These are phyloP conservation scores for Hyaloscypha finlandica DNA, from an alignment of 495 filamentous ascomycete genomes.

Conservation along the genomic window DNA sequence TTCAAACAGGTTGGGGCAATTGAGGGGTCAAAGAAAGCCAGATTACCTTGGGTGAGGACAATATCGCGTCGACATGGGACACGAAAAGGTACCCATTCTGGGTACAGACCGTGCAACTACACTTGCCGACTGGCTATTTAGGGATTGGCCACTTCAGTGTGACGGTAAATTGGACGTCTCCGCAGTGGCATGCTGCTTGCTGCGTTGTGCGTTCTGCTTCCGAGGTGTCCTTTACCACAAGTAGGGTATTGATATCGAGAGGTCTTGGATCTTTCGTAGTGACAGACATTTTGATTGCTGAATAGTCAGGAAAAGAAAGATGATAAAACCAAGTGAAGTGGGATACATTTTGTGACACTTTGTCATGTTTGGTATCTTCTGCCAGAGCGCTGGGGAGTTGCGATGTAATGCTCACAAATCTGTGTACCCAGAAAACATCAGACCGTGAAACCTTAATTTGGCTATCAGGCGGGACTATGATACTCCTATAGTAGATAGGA, in stretches of 20 bases:
- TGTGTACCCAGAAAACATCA: too few species aligned
- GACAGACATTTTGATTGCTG: not conserved
- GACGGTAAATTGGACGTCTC: conserved; percentile 14
- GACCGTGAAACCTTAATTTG: not conserved
- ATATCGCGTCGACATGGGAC: conserved; percentile 20
- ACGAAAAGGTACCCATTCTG: conserved; percentile 20
- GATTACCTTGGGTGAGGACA: conserved; percentile 21
- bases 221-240: conserved; percentile 5
- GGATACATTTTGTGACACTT: not conserved
- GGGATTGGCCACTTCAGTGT: conserved; percentile 22
- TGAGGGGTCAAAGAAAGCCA: not conserved
- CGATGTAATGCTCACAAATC: too few species aligned
- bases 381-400: too few species aligned
- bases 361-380: not conserved
- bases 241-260: conserved; percentile 1
- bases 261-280: not conserved
- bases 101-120: conserved; percentile 24
- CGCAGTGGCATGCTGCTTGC: conserved; percentile 24
- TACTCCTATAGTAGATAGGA: not conserved
- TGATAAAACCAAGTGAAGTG: not conserved
- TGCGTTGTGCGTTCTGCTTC: conserved; percentile 21
- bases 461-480: not conserved
- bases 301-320: not conserved
- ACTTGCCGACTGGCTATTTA: conserved; percentile 17
- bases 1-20: too few species aligned